Evolutionary conservation across 805 yeast species (phyloP), one percentile per base, ranked within the genome.

Genomic region (Yarrowia osloensis): DNA sequence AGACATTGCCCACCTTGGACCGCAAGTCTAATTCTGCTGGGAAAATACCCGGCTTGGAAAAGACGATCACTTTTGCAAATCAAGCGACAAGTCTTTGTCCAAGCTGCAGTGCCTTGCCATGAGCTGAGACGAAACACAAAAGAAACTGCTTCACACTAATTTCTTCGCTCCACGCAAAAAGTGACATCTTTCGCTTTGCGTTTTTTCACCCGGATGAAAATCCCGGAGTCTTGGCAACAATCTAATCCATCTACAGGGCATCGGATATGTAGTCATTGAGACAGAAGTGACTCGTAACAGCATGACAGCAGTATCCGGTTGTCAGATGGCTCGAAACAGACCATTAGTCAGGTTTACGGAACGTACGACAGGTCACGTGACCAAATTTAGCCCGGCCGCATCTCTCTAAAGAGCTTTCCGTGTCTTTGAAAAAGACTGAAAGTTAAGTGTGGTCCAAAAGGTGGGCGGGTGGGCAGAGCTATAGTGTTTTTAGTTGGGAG

Each of bases 1-100:
- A 50, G 55, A 50, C 55, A 50, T 13, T 21, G 55, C 55, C 55
- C 55, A 50, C 55, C 54, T 19, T 47, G 9, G 35, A n/a, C 33
- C 19, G 29, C 50, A 24, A 44, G 31, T 24, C 24, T 44, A 44
- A 21, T 24, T 24, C 2, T n/a, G n/a, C n/a, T n/a, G n/a, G n/a
- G n/a, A n/a, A n/a, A n/a, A 1, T 5, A 6, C 7, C 52, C 21
- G n/a, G 33, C 21, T 26, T 15, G 6, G 12, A 2, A 8, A 8
- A 31, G 55, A 19, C 55, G 55, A 50, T 50, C 55, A 50, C 26
- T 50, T 50, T n/a, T 29, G 54, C 13, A 17, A 2, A 26, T 6
- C 28, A 12, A 42, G 47, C 6, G 28, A 42, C 8, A 17, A 17
- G 50, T n/a, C 52, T n/a, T 47, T 47, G 52, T 47, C 44, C 44